A percentile compares a stretch with the other conserved stretches of the same genome.
phyloP scores from a whole-genome alignment of 129 eudicot species.

The Flaveria ramosissima region DNA sequence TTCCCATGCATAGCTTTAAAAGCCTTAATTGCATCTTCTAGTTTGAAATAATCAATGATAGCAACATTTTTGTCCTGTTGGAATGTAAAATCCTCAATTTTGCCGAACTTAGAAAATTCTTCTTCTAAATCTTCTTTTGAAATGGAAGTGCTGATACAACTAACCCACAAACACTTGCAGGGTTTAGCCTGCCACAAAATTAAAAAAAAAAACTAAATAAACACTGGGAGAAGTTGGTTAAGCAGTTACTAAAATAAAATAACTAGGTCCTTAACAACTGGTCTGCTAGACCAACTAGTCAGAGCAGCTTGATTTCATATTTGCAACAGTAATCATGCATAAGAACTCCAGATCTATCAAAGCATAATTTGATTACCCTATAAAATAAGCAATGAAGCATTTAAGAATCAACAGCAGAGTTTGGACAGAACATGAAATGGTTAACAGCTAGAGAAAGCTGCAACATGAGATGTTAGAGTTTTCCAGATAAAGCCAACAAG shows the following conservation, averaged over 20 bases:
- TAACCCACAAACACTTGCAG: conserved; percentile 85
- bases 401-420: not conserved
- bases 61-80: conserved; percentile 65
- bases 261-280: conserved; percentile 6
- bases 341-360: conserved; percentile 5
- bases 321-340: not conserved
- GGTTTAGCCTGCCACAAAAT: conserved; percentile 70
- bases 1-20: conserved; percentile 66
- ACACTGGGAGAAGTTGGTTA: conserved; percentile 2
- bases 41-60: conserved; percentile 51
- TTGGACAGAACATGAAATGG: not conserved
- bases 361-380: not conserved
- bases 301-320: not conserved
- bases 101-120: conserved; percentile 67
- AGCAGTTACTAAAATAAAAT: not conserved
- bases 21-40: conserved; percentile 87
- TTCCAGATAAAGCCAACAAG: not conserved
- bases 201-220: not conserved
- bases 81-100: conserved; percentile 72
- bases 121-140: conserved; percentile 71
- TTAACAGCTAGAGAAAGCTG: not conserved
- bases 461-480: not conserved
- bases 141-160: conserved; percentile 62
- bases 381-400: not conserved
- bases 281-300: not conserved